phyloP scores from a whole-genome alignment of 1,139 yeast genomes.

The Geotrichum carabidarum region DNA sequence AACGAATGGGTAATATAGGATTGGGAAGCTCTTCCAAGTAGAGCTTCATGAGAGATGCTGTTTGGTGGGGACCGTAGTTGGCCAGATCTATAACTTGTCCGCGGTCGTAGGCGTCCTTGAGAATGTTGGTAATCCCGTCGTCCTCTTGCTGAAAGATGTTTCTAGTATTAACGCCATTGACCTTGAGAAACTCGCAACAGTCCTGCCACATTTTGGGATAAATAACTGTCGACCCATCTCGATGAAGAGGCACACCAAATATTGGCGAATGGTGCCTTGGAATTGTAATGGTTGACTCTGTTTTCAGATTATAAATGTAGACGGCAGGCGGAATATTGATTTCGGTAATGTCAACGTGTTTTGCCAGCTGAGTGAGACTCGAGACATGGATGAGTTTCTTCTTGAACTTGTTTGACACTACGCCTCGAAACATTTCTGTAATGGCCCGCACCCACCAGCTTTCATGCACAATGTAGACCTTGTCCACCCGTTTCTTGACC shows the following conservation, averaged over 20 bases:
- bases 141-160: slow-evolving; percentile 31
- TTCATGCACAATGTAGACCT: slow-evolving; percentile 80
- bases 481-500: slow-evolving; percentile 51
- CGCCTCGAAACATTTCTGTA: slow-evolving; percentile 64
- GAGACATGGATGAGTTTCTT: slow-evolving; percentile 48
- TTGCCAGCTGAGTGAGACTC: slow-evolving; percentile 58
- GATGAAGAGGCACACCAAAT: slow-evolving; percentile 34
- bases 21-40: slow-evolving; percentile 37
- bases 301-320: slow-evolving; percentile 49
- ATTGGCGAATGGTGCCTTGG: slow-evolving; percentile 37
- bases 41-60: slow-evolving; percentile 37
- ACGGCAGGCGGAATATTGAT: slow-evolving; percentile 73
- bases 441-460: slow-evolving; percentile 84
- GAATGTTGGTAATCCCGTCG: slow-evolving; percentile 29
- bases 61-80: slow-evolving; percentile 38
- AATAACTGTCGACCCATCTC: slow-evolving; percentile 20
- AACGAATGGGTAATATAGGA: slow-evolving; percentile 34
- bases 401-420: slow-evolving; percentile 46
- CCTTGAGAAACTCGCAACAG: slow-evolving; percentile 26
- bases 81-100: slow-evolving; percentile 37
- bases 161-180: slow-evolving; percentile 26
- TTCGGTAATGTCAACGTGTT: slow-evolving; percentile 64
- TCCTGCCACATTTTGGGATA: slow-evolving; percentile 35
- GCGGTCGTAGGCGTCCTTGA: slow-evolving; percentile 39
- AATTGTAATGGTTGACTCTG: slow-evolving; percentile 33